Base-by-base conservation (phyloP, 345 rosid species). In the Eucalyptus rudis region DNA sequence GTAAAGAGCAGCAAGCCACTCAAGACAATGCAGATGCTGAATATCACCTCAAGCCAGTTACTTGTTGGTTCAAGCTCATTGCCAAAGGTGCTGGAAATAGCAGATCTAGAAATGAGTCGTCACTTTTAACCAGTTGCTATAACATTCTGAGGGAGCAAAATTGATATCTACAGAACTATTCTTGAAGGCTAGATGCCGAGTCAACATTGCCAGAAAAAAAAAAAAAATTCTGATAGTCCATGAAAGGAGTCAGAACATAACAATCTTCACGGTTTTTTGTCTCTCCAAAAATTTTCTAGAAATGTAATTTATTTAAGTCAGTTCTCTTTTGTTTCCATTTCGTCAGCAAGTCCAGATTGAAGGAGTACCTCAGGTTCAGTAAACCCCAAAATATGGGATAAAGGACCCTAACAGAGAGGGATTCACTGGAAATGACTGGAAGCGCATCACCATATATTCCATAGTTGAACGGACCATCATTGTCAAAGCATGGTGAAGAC, bases 301-400 rank as follows among this genome's bases (percentile, higher is more conserved):
- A n/a, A n/a, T n/a, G 36, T 64, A 64, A n/a, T 64, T 64, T 64
- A 64, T 64, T 64, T 64, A n/a, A 64, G 33, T 64, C 40, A 64
- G 76, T 15, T 64, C 76, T 15, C 76, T 64, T 64, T 64, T 10
- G 3, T n/a, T 64, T 64, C 36, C 76, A 64, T 64, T 64, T n/a
- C 5, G 5, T 64, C 36, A n/a, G 10, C 33, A 64, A 64, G 40
- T 64, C 19, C 19, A 14, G 76, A 64, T 64, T n/a, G 76, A 64
- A 64, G 68, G 40, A 64, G 71, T 90, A 94, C 96, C 96, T 94
- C 45, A 95, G 94, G 86, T 93, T 93, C 91, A 94, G 88, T 87
- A 94, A 86, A 51, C 97, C 97, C 97, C 97, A 95, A 64, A 91
- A 94, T 16, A 95, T 93, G 88, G 96, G 97, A 91, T 94, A 93